phyloP scores from a whole-genome alignment of 345 rosid genomes.

The Passiflora organensis region DNA sequence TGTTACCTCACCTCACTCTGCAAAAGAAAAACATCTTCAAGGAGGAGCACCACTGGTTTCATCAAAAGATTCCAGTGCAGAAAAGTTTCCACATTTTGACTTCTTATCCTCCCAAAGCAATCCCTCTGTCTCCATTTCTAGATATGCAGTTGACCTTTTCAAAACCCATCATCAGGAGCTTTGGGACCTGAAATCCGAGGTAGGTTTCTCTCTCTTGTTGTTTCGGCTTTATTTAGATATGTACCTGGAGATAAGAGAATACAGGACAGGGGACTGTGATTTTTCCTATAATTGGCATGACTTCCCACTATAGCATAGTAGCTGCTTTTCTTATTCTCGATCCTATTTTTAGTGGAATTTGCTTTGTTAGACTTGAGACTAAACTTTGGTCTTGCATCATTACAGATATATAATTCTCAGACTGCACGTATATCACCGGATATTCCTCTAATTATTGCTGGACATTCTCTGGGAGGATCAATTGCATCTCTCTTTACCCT shows the following conservation, averaged over 20 bases:
- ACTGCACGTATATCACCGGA: neutral
- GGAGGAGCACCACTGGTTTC: constrained; percentile 22
- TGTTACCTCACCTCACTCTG: constrained; percentile 18
- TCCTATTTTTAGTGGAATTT: neutral
- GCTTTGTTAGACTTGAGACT: too few relatives aligned
- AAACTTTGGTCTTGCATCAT: neutral
- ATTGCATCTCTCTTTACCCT: constrained; percentile 67
- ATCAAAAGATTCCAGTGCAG: constrained; percentile 19
- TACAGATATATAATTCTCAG: constrained; percentile 9
- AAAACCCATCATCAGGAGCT: constrained; percentile 22
- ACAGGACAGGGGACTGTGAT: too few relatives aligned
- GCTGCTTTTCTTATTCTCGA: neutral
- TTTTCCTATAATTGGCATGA: too few relatives aligned
- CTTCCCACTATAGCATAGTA: too few relatives aligned
- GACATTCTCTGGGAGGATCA: constrained; percentile 56
- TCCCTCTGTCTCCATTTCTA: constrained; percentile 35
- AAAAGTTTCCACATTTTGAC: constrained; percentile 18
- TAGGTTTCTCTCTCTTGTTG: constrained; percentile 3
- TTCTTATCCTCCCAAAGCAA: constrained; percentile 37
- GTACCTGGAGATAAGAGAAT: neutral
- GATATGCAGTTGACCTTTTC: constrained; percentile 38
- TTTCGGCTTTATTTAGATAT: neutral
- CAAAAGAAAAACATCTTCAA: constrained; percentile 18
- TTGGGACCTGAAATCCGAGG: constrained; percentile 33
- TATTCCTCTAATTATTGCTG: constrained; percentile 43